Evolutionary conservation across 495 filamentous ascomycete genomes (phyloP).

Genomic region (Cairneyella variabilis): DNA sequence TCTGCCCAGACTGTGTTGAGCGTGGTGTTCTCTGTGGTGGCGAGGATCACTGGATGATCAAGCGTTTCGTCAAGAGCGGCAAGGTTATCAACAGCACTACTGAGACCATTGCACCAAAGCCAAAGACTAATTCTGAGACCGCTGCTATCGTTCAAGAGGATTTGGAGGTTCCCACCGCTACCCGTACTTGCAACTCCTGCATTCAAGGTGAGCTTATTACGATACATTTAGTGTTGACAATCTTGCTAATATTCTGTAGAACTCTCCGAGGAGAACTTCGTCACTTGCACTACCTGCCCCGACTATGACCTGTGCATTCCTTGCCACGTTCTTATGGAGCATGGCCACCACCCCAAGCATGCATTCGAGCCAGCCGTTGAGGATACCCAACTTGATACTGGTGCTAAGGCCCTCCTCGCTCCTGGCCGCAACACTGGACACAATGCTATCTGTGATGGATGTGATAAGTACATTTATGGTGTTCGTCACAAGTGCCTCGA

Average conservation of each 20-base stretch:
- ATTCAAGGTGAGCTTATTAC: slow-evolving; percentile 60
- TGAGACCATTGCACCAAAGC: slow-evolving; percentile 67
- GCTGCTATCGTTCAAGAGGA: slow-evolving; percentile 21
- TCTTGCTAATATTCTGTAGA: slow-evolving; percentile 41
- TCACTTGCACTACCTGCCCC: slow-evolving; percentile 79
- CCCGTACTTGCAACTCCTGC: slow-evolving; percentile 91
- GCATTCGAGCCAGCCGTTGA: slow-evolving; percentile 64
- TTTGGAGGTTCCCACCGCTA: slow-evolving; percentile 30
- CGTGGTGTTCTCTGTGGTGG: slow-evolving; percentile 71
- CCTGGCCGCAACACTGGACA: slow-evolving; percentile 82
- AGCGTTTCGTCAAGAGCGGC: slow-evolving; percentile 75
- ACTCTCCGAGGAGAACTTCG: slow-evolving; percentile 69
- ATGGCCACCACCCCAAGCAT: slow-evolving; percentile 93
- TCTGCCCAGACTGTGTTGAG: slow-evolving; percentile 78
- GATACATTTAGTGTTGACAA: not conserved
- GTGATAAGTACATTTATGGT: slow-evolving; percentile 83
- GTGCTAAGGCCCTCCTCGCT: slow-evolving; percentile 58
- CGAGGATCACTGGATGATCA: slow-evolving; percentile 87
- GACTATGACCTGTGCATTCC: slow-evolving; percentile 88
- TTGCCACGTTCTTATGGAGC: slow-evolving; percentile 71
- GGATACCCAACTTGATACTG: slow-evolving; percentile 48
- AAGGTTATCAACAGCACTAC: slow-evolving; percentile 80
- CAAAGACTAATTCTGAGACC: slow-evolving; percentile 24
- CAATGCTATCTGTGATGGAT: slow-evolving; percentile 91
- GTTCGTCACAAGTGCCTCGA: slow-evolving; percentile 95